Base-by-base conservation (phyloP, 768 basidiomycete genomes). In the Megacollybia marginata region DNA sequence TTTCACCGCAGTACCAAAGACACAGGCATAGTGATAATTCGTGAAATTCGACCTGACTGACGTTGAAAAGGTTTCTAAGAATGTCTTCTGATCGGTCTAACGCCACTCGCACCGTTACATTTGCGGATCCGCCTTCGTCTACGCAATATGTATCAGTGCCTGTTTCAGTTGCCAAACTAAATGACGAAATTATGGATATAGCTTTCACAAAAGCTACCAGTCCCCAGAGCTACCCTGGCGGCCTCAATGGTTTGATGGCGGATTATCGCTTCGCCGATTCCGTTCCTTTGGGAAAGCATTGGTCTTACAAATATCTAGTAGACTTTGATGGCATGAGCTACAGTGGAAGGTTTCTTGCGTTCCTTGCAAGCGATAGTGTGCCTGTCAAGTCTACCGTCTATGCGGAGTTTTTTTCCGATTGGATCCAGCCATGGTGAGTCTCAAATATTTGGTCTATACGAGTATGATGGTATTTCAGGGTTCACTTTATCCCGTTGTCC, bases 291-390 rank as follows among this genome's bases (percentile, higher is more conserved):
- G 90, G 90, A 6, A 76, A 82, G 49, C 86, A 92, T 59, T 98
- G 94, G 94, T 72, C 83, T 51, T 91, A 93, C 72, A 95, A 96
- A 69, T 72, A 50, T 48, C 73, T 95, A 33, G 67, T 94, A 53
- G 94, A 97, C 65, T 66, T 98, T 50, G 94, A 96, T 59, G 94
- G 95, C 13, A 94, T 93, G 88, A 85, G 89, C 16, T 98, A 97
- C 65, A 92, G 87, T 23, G 94, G 85, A 2, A 76, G 92, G 11
- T 93, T 96, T 64, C 82, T 92, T 76, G 76, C 84, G 1, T 82
- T 91, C 61, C 65, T 92, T 57, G 85, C 84, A 40, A 92, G 87
- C 48, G 92, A 95, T 63, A 91, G 90, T 54, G 89, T 83, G 2
- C 89, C 92, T 9, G 66, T 98, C 52, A 97, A 98, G 68, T 76